Base-by-base conservation (phyloP, 345 rosid genomes). In the Brassica cretica region DNA sequence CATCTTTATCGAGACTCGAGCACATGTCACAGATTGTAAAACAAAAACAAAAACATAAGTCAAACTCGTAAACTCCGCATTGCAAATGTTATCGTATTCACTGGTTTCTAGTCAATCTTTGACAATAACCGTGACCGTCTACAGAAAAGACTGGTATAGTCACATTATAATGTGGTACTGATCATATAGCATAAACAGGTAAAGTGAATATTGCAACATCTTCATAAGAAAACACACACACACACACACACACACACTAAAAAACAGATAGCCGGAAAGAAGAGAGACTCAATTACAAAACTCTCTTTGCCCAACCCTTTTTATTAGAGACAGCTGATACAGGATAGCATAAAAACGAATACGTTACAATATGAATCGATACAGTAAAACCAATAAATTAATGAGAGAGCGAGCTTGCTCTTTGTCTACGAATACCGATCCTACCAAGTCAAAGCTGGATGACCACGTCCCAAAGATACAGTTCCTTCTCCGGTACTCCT, bases 1-100 rank as follows among this genome's bases (percentile, higher is more conserved):
- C 98, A 74, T 94, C 90, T 60, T 96, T 97, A 46, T 92, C 97
- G 95, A 80, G 27, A 69, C 80, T 0, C 97, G 92, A 37, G 97
- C 87, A 65, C 95, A 95, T 94, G 63, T 49, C 18, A 68, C 37
- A 74, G 3, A 46, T 60, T 32, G 1, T 16, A 24, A 44, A 80
- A 72, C 33, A 25, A 15, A 44, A 80, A 72, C 39, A 76, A 56
- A 58, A 33, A 15, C 76, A 41, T 10, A 55, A 60, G 53, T 29
- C 68, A 78, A 61, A 46, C 30, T 72, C 25, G 27, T 51, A 33
- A 35, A 66, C 58, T 66, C 55, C 27, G 10, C 63, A 63, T 27
- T 27, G 30, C 30, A 27, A 27, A 27, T 27, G 30, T 27, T 27
- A 27, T 27, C 30, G 30, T 27, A 27, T 27, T 27, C 30, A 27